Evolutionary conservation across 1,284 basidiomycete genomes (phyloP), one percentile per base, ranked within the genome.

Genomic region (Apiotrichum domesticum): DNA sequence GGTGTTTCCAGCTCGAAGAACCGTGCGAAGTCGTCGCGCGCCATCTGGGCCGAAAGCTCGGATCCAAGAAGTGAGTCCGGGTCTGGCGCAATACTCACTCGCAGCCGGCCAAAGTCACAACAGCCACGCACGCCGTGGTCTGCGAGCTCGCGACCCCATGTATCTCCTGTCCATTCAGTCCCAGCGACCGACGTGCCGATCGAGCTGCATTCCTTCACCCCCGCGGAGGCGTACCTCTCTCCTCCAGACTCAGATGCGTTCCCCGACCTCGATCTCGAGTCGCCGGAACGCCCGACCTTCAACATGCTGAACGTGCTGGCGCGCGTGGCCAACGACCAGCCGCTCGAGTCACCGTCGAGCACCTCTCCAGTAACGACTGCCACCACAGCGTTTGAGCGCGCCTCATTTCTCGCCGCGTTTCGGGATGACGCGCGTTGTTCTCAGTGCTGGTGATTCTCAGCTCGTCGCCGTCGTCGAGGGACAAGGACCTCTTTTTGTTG

Each of bases 231-330:
- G 21, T 21, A 21, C 21, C 21, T 21, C 21, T 21, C 21, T 21
- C 21, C 21, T 21, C 21, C 21, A 21, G 21, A 21, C 21, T 21
- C 21, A 21, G 21, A 21, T 21, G 21, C 21, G 21, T 21, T 21
- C 21, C 21, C 21, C 21, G 21, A 21, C 21, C 21, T 21, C 21
- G 21, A 21, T 21, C 21, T 21, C 21, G 21, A 21, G 21, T 21
- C 21, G 21, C 21, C 21, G 21, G 21, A 21, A 21, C 21, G 21
- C 21, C 21, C 21, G 21, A 21, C 21, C 21, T 21, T 21, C 54
- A 64, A 64, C 52, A 62, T 64, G 60, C 52, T 64, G 6, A 62
- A 57, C 34, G 60, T 64, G 6, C 54, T 64, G 6, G 59, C 63
- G 2, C 51, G 57, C 13, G 63, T 62, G 3, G 63, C 63, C 7